Evolutionary conservation across 352 stramenopile species (phyloP).

Genomic region (Pythium chondricola): DNA sequence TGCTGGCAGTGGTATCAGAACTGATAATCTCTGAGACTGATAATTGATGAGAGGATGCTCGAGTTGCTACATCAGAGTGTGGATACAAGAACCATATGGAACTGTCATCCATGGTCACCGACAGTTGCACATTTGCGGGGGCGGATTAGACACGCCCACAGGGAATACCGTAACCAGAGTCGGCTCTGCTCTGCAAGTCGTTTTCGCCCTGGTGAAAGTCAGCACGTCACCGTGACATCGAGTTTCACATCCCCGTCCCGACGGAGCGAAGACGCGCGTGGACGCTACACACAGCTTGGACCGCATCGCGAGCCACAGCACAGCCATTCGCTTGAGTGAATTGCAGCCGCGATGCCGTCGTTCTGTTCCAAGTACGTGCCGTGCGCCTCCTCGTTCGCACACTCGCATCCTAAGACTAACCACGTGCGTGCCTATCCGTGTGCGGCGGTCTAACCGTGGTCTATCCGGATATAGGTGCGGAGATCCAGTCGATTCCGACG

Average conservation of each 20-base stretch:
- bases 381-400: not conserved
- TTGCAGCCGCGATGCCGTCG: conserved; percentile 35
- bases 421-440: not conserved
- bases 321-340: not conserved
- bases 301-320: too few relatives aligned
- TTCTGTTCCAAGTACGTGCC: conserved; percentile 67
- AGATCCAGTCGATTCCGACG: conserved; percentile 42
- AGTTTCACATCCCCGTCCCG: not conserved
- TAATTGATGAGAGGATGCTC: not conserved
- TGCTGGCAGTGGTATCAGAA: not conserved
- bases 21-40: not conserved
- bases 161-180: not conserved
- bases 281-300: not conserved
- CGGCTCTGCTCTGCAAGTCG: not conserved
- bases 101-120: not conserved
- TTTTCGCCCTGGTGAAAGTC: conserved; percentile 9
- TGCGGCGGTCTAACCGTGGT: not conserved
- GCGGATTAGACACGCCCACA: too few relatives aligned
- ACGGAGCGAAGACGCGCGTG: not conserved
- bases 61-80: not conserved
- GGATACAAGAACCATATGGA: not conserved
- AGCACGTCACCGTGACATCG: conserved; percentile 12
- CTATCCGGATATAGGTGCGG: conserved; percentile 33
- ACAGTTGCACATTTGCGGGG: not conserved
- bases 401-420: not conserved